Base-by-base conservation (phyloP, 768 basidiomycete genomes). In the Dioszegia crocea region DNA sequence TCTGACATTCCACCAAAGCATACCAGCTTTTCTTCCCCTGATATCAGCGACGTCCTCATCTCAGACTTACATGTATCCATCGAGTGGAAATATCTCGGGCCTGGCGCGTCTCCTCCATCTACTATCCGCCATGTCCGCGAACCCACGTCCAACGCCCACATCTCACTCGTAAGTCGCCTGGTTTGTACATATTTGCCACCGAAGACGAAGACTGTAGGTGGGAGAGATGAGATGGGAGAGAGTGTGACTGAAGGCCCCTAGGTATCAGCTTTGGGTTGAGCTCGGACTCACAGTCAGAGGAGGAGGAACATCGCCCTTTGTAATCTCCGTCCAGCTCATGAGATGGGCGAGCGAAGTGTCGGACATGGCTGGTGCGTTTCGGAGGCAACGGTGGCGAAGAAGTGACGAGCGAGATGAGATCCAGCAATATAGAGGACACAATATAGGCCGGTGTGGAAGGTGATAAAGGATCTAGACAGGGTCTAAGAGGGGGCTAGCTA, bases 1-100 rank as follows among this genome's bases (percentile, higher is more conserved):
- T 71, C 88, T 86, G 71, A 68, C 92, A 97, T 96, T 11, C 94
- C 93, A 19, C 94, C 94, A 71, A 97, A 97, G 49, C 97, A 81
- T 62, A 98, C 85, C 53, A 99, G 81, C 67, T 90, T 86, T 75
- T 88, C 86, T 72, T 88, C 86, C 91, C 91, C 68, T 64, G 27
- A 19, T 21, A 38, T 38, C 53, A 43, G 48, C 40, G 16, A 27
- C 9, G 48, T 36, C 29, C 12, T 24, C 47, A 24, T 10, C 78
- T 12, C 33, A 33, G 0, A 75, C 74, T 69, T 57, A 73, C 74
- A 94, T 57, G 85, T 78, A 78, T 96, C 91, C 12, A 89, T 84
- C 61, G 88, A 90, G 78, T 99, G 96, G 73, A 99, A 99, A 76
- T 99, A 99, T 40, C 96, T 85, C 24, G 91, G 83, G 46, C 84